Percentiles rank a stretch among this genome's conserved stretches.
Evolutionary conservation across 305 asterid species (phyloP).

Genomic region (Solanum hybrid): DNA sequence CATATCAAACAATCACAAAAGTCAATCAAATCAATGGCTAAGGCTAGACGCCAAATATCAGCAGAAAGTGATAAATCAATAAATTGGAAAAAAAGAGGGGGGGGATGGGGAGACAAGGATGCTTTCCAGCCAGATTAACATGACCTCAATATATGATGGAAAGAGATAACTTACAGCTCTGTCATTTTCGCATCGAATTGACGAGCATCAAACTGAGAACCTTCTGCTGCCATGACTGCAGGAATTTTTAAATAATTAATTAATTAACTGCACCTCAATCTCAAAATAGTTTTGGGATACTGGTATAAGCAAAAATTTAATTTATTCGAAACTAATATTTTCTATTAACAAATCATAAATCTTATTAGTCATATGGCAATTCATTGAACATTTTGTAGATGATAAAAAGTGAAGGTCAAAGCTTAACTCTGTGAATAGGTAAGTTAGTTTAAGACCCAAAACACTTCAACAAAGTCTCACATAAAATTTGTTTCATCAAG

Average conservation of each 20-base stretch:
- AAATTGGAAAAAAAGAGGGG: background rate
- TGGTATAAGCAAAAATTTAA: background rate
- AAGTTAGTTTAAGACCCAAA: background rate
- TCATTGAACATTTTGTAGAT: background rate
- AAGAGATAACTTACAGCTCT: slow-evolving; percentile 46
- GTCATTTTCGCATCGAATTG: slow-evolving; percentile 65
- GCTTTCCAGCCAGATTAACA: no score
- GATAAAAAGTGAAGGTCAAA: background rate
- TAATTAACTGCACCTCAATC: background rate
- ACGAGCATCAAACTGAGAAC: slow-evolving; percentile 67
- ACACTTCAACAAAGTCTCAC: background rate
- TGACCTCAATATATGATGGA: background rate
- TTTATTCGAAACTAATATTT: background rate
- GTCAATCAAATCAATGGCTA: background rate
- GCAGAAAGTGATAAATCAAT: background rate
- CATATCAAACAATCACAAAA: background rate
- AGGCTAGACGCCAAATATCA: background rate
- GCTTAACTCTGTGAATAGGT: background rate
- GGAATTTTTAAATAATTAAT: background rate
- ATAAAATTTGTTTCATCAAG: background rate
- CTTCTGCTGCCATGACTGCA: slow-evolving; percentile 78
- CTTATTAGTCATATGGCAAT: background rate
- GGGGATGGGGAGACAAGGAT: background rate
- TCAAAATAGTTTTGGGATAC: background rate
- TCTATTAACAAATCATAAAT: background rate